These are phyloP conservation scores for Juncus effusus DNA, from an alignment of 176 grass and related monocot genomes.

Conservation along the genomic window DNA sequence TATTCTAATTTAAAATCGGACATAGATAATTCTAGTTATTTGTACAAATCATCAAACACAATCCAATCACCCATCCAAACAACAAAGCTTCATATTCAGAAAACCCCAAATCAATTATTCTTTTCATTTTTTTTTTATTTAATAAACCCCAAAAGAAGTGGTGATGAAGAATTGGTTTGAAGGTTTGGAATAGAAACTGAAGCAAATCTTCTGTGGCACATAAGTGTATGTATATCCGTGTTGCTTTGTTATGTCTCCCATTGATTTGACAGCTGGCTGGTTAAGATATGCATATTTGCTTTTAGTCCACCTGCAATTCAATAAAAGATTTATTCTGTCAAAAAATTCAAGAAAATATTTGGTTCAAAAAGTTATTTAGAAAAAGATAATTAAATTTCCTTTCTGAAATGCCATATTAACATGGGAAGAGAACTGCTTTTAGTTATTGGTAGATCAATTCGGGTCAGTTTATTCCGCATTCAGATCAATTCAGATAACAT, in stretches of 20 bases:
- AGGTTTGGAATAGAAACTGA: slow-evolving; percentile 27
- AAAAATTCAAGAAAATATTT: not conserved
- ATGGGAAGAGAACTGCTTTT: too few relatives aligned
- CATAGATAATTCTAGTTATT: slow-evolving; percentile 25
- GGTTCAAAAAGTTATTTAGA: too few relatives aligned
- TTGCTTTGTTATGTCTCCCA: slow-evolving; percentile 36
- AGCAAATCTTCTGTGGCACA: slow-evolving; percentile 40
- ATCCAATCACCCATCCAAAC: not conserved
- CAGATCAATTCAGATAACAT: too few relatives aligned
- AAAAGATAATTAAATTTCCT: too few relatives aligned
- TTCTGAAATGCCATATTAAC: too few relatives aligned
- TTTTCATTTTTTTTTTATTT: too few relatives aligned
- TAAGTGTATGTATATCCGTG: slow-evolving; percentile 28
- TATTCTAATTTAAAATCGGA: slow-evolving; percentile 13
- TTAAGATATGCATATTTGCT: slow-evolving; percentile 87
- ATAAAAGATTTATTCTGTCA: not conserved
- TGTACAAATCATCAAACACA: slow-evolving; percentile 16
- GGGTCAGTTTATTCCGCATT: too few relatives aligned
- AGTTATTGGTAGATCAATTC: too few relatives aligned
- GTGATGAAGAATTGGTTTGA: slow-evolving; percentile 19
- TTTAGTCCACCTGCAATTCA: slow-evolving; percentile 59
- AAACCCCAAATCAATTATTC: slow-evolving; percentile 19
- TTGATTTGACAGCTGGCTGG: slow-evolving; percentile 49
- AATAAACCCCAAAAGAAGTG: slow-evolving; percentile 33
- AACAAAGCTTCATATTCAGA: slow-evolving; percentile 15